phyloP scores from a whole-genome alignment of 1,284 basidiomycete genomes.

The Sutorius eximius region DNA sequence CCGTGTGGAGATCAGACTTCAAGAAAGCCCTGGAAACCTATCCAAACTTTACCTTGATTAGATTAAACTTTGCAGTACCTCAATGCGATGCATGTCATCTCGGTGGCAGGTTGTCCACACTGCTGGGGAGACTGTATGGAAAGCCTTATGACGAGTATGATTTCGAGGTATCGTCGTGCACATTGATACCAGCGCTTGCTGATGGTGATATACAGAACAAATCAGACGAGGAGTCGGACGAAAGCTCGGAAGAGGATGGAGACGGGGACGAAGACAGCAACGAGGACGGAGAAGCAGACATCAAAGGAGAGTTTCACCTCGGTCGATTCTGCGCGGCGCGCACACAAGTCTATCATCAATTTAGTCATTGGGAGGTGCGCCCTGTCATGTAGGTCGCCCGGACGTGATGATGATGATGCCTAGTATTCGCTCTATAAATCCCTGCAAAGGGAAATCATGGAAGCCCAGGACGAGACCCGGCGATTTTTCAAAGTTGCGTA shows the following conservation, averaged over 20 bases:
- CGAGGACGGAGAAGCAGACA: conserved; percentile 36
- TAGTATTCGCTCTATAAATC: conserved; percentile 60
- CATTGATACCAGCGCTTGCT: not conserved
- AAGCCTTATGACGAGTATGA: conserved; percentile 57
- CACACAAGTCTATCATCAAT: conserved; percentile 67
- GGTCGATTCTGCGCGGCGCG: conserved; percentile 77
- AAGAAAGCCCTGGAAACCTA: conserved; percentile 63
- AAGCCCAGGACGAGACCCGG: conserved; percentile 36
- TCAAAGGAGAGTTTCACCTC: conserved; percentile 44
- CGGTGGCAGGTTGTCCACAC: conserved; percentile 63
- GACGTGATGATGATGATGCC: conserved; percentile 3
- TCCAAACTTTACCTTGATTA: conserved; percentile 57
- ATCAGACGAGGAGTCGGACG: conserved; percentile 23
- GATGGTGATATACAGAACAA: conserved; percentile 11
- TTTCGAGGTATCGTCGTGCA: conserved; percentile 46
- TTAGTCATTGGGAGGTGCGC: conserved; percentile 84
- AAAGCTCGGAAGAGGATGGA: conserved; percentile 17
- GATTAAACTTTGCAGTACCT: conserved; percentile 56
- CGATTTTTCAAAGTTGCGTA: conserved; percentile 59
- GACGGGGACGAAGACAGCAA: conserved; percentile 29
- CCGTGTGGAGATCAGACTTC: conserved; percentile 74
- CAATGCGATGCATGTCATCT: conserved; percentile 80
- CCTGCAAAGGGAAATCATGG: conserved; percentile 56
- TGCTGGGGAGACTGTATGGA: conserved; percentile 57
- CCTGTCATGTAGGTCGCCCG: not conserved